A percentile compares a stretch with the other conserved stretches of the same genome.
Conservation (phyloP, 768 basidiomycete species). For the Russula emetica region DNA sequence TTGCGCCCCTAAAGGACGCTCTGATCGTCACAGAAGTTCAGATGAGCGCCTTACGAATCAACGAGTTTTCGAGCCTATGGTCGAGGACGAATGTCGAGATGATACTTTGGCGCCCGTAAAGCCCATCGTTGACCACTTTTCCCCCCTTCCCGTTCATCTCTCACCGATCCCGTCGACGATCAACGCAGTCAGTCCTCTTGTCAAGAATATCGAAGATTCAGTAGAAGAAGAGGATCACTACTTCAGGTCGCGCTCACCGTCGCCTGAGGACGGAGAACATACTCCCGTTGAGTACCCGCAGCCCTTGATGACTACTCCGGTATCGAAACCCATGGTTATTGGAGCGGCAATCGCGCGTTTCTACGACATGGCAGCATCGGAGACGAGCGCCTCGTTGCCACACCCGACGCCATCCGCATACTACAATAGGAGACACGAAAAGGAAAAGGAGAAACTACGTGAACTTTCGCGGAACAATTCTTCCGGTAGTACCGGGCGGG, state of each 20-base stretch:
- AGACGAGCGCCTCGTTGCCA: constrained; percentile 24
- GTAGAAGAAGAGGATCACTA: constrained; percentile 20
- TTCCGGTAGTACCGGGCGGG: constrained; percentile 22
- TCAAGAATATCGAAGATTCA: constrained; percentile 3
- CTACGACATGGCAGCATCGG: constrained; percentile 23
- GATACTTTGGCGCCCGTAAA: constrained; percentile 9
- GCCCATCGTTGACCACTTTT: constrained; percentile 23
- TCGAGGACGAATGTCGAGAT: constrained; percentile 23
- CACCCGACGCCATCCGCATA: constrained; percentile 26
- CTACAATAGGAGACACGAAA: constrained; percentile 26
- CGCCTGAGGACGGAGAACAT: constrained; percentile 18
- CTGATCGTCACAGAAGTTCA: constrained; percentile 19
- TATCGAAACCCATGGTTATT: constrained; percentile 23
- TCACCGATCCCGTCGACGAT: constrained; percentile 20
- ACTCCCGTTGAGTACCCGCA: constrained; percentile 20
- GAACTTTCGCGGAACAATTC: constrained; percentile 29
- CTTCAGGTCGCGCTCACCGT: constrained; percentile 11
- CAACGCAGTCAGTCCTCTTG: constrained; percentile 25
- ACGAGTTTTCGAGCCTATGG: constrained; percentile 22
- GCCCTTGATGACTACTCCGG: constrained; percentile 9
- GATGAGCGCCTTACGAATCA: constrained; percentile 11
- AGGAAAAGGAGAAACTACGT: constrained; percentile 26
- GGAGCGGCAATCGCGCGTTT: constrained; percentile 21
- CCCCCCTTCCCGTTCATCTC: constrained; percentile 28
- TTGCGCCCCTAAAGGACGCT: constrained; percentile 19